phyloP scores from a whole-genome alignment of 192 early-diverging fungal species.

The Obelidium mucronatum region DNA sequence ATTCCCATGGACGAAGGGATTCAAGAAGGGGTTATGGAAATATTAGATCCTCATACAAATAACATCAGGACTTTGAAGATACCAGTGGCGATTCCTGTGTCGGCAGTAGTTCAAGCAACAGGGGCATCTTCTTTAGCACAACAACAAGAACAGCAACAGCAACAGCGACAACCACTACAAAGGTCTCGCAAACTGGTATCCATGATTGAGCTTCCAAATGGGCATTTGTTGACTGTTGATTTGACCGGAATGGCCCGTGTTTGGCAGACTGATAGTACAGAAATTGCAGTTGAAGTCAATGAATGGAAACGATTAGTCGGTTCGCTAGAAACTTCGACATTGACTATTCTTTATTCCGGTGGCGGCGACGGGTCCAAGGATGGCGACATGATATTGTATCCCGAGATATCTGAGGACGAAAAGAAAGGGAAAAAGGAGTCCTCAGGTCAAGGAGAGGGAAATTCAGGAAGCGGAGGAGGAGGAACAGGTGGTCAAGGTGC shows the following conservation, averaged over 20 bases:
- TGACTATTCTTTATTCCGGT: slow-evolving; percentile 5
- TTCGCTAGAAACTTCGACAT: neutral
- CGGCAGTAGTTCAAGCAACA: too few relatives aligned
- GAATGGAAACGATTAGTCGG: slow-evolving; percentile 31
- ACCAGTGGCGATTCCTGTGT: slow-evolving; percentile 21
- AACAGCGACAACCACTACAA: neutral
- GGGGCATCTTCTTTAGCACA: too few relatives aligned
- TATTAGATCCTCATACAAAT: slow-evolving; percentile 12
- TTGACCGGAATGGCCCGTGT: slow-evolving; percentile 31
- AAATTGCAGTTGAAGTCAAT: slow-evolving; percentile 11
- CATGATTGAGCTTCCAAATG: slow-evolving; percentile 17
- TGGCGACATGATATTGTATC: neutral
- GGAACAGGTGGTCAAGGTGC: slow-evolving; percentile 17
- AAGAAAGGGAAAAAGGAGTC: neutral
- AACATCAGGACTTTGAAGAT: slow-evolving; percentile 12
- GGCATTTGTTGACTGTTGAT: slow-evolving; percentile 19
- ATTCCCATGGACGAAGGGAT: slow-evolving; percentile 24
- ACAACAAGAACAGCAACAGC: too few relatives aligned
- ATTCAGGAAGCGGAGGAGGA: neutral
- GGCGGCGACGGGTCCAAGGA: neutral
- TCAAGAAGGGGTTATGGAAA: slow-evolving; percentile 28
- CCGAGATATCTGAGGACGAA: neutral
- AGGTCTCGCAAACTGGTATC: neutral
- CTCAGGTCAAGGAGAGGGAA: neutral
- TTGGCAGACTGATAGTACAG: slow-evolving; percentile 5